Evolutionary conservation across 2,329 filamentous ascomycete species (phyloP), one percentile per base, ranked within the genome.

Genomic region (Pyricularia sp.): DNA sequence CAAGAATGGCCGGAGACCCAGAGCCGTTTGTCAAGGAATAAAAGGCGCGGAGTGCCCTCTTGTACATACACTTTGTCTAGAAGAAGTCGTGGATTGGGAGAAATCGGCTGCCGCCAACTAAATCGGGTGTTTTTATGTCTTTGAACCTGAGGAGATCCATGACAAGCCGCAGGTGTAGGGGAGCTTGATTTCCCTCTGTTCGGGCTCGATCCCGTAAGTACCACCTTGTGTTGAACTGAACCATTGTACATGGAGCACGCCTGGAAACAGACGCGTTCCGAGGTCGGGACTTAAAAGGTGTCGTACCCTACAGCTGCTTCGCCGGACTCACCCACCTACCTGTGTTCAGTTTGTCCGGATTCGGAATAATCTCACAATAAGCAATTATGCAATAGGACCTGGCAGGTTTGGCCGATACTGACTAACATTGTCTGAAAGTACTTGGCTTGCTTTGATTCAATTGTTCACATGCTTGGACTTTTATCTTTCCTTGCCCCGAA

Each of bases 1-100:
- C 84, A 70, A 81, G 84, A 73, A 79, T 78, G 73, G 75, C 78
- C 63, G 83, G 80, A 31, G 84, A 87, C 67, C 76, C 78, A 40
- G 81, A 82, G 66, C 82, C 82, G 66, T 84, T 70, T 73, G 70
- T 74, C 66, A 63, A 59, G 55, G 55, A 26, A 19, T 59, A 59
- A 28, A 59, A 28, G 55, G 55, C 9, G 19, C 26, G 28, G 7
- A 30, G 30, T 9, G 22, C 24, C 55, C 61, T 40, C 26, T 19
- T 59, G 60, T 62, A 62, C n/a, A 35, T 35, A 35, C 19, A 26
- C 28, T 28, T 59, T 59, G 55, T 59, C 55, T 59, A 69, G 64
- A 66, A 69, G 66, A 68, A 70, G 65, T 68, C 62, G 60, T 26
- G 40, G 35, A 40, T 49, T 59, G 24, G 22, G 28, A 59, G 30